These are phyloP conservation scores for Podila minutissima DNA, from an alignment of 192 early-diverging fungal genomes.

Conservation along the genomic window DNA sequence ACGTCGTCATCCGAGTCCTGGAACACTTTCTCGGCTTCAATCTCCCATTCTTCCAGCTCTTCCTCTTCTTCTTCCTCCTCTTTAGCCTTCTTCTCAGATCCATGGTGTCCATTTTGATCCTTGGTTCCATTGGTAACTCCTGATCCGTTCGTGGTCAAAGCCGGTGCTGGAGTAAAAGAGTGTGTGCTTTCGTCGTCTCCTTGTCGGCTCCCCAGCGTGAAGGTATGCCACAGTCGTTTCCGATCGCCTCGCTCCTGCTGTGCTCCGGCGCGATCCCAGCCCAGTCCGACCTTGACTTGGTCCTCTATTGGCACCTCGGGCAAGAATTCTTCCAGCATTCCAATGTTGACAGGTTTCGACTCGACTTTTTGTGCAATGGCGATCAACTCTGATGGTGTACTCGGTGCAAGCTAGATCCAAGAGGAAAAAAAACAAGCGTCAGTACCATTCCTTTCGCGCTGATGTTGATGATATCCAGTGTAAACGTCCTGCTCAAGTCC, in stretches of 20 bases:
- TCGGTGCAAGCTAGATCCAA: conserved; percentile 28
- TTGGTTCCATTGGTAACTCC: neutral
- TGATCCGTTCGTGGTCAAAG: neutral
- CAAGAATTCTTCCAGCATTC: conserved; percentile 41
- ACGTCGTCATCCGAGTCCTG: conserved; percentile 43
- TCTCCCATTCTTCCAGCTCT: conserved; percentile 53
- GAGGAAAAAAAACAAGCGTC: neutral
- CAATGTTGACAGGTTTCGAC: conserved; percentile 35
- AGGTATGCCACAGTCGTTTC: conserved; percentile 23
- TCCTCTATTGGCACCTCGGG: conserved; percentile 50
- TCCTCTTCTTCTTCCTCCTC: conserved; percentile 9
- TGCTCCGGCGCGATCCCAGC: conserved; percentile 29
- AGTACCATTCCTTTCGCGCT: neutral
- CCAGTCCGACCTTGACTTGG: conserved; percentile 42
- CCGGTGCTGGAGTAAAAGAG: neutral
- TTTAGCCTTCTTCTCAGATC: neutral
- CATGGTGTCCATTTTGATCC: neutral
- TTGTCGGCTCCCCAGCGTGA: conserved; percentile 29
- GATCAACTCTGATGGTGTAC: conserved; percentile 45
- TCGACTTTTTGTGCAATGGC: conserved; percentile 36
- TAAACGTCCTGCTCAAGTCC: neutral
- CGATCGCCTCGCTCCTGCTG: conserved; percentile 9
- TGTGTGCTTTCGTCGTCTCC: conserved; percentile 1
- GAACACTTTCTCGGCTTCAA: conserved; percentile 48
- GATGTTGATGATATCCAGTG: neutral